Base-by-base conservation (phyloP, 2,329 filamentous ascomycete genomes). In the Pseudogymnoascus sp. region DNA sequence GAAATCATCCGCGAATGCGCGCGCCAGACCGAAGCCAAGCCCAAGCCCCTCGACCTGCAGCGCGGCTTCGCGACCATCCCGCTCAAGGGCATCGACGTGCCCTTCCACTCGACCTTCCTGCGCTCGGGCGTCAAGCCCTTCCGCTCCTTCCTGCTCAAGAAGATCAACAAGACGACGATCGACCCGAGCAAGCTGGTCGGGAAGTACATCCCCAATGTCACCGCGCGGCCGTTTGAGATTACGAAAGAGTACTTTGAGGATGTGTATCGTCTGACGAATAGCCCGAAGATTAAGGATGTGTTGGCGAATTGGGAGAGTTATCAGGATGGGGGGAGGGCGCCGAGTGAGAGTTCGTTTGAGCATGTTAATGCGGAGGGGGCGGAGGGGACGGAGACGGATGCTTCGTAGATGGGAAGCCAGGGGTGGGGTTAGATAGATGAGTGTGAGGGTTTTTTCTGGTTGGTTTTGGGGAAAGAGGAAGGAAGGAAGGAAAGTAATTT, bases 241-340 rank as follows among this genome's bases (percentile, higher is more conserved):
- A 96, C 92, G 63, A 96, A 93, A 83, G 95, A 97, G 80, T 99
- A 99, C 80, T 99, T 99, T 78, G 93, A 99, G 83, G 95, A 97
- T 74, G 96, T 99, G 60, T 97, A 97, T 80, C 86, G 87, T 71
- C 79, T 99, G 75, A 99, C 95, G 62, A 97, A 96, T 79, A 70
- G 67, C 17, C 73, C 73, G 4, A 73, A 71, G 68, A 75, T 75
- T 63, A 71, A 69, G 10, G 69, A 70, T 5, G 69, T 75, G 1
- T 62, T 75, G 53, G 71, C 72, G 3, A 75, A 74, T 60, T 75
- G 73, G 73, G 71, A 74, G 13, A 74, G 72, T 59, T 75, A 74
- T 63, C 69, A 75, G 63, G 70, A 74, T 60, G 53, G 19, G n/a
- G 26, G 19, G 19, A 50, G 17, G 26, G 38, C n/a, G 17, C 9